Base-by-base conservation (phyloP, 1,139 yeast species). In the Diutina neorugosa region DNA sequence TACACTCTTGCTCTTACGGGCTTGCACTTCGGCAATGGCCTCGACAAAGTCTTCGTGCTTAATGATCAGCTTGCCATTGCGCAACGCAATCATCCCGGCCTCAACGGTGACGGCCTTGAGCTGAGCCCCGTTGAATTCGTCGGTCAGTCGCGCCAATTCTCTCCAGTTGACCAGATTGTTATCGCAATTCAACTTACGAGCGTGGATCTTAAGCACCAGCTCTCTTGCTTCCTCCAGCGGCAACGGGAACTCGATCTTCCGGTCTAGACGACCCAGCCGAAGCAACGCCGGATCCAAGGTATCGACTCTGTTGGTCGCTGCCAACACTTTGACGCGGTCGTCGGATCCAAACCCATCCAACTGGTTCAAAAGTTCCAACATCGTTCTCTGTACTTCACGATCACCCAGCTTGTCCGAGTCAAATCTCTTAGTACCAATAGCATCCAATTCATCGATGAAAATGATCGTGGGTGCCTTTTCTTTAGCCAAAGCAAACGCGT, bases 281-380 rank as follows among this genome's bases (percentile, higher is more conserved):
- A 94, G 77, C 65, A 93, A 74, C 2, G 99, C 99, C 16, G 98
- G 98, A 70, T 93, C 99, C 61, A 93, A 77, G 7, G 94, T 95
- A 68, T 93, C 98, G 37, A 93, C 98, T 74, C 99, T 86, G 69
- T 93, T 93, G 3, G 99, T 93, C 41, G 99, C 99, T 0, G 98
- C 98, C 60, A 93, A 77, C 23, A 93, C 98, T 70, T 93, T 93
- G 56, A 94, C 98, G 58, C 97, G 76, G 65, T 93, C 98, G 68
- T 93, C 98, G 23, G 96, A 85, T n/a, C 96, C 96, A 67, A 93
- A 93, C 55, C 99, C 99, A 70, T 93, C 99, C 68, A 93, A 77
- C 72, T 94, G 98, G 70, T 93, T 93, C 67, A 93, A 81, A 60
- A 93, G 77, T 69, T 93, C 98, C 81, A 94, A 80, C 98, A 93